phyloP scores from a whole-genome alignment of 164 flowering plant species.

The Echeveria elegans region DNA sequence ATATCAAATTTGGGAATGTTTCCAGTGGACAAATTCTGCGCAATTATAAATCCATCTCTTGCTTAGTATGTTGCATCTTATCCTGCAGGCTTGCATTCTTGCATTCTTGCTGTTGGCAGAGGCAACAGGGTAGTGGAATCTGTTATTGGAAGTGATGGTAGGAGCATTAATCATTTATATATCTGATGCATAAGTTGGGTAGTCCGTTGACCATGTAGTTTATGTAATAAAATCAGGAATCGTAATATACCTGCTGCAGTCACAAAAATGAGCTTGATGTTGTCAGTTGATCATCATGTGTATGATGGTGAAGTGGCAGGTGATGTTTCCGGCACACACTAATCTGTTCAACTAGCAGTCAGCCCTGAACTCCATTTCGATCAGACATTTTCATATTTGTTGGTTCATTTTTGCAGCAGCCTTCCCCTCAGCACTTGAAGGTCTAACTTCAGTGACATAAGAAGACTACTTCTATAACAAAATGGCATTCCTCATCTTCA shows the following conservation, averaged over 20 bases:
- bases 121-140: slow-evolving; percentile 87
- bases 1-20: slow-evolving; percentile 99
- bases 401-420: slow-evolving; percentile 40
- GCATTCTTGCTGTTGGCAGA: slow-evolving; percentile 93
- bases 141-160: slow-evolving; percentile 62
- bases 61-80: slow-evolving; percentile 2
- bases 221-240: slow-evolving; percentile 32
- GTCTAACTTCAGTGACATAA: slow-evolving; percentile 66
- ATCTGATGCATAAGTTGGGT: not conserved
- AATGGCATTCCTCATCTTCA: not conserved
- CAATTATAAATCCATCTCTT: slow-evolving; percentile 76
- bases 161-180: not conserved
- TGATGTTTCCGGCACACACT: slow-evolving; percentile 17
- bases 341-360: not conserved
- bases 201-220: not conserved
- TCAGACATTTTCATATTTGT: not conserved
- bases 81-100: slow-evolving; percentile 82
- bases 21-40: slow-evolving; percentile 93
- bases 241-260: slow-evolving; percentile 63
- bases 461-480: slow-evolving; percentile 57
- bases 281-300: slow-evolving; percentile 95
- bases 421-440: slow-evolving; percentile 52
- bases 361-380: not conserved
- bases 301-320: slow-evolving; percentile 91
- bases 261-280: slow-evolving; percentile 70